These are phyloP conservation scores for Ilyonectria robusta DNA, from an alignment of 2,329 filamentous ascomycete species.

Conservation along the genomic window DNA sequence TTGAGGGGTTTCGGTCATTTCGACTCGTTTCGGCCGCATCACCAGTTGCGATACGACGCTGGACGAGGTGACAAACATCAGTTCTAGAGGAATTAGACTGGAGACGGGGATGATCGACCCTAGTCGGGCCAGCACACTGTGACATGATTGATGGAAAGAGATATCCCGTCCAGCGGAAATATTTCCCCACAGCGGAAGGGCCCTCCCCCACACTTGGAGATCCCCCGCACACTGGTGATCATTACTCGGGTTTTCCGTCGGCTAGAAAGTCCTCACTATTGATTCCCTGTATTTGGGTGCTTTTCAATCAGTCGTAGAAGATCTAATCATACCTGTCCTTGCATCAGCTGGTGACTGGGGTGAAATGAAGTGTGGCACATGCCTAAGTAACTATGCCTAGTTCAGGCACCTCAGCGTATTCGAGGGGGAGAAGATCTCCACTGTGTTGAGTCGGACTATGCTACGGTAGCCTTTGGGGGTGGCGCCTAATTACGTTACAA, in stretches of 20 bases:
- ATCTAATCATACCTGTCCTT: no score
- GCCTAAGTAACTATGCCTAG: no score
- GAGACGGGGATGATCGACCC: not conserved
- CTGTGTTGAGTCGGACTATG: no score
- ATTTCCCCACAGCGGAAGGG: conserved; percentile 9
- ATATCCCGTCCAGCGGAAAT: conserved; percentile 8
- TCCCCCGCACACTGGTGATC: not conserved
- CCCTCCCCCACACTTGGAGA: conserved; percentile 8
- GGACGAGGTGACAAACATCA: not conserved
- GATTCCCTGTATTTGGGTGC: not conserved
- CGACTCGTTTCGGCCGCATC: not conserved
- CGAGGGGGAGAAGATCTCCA: no score
- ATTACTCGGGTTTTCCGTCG: not conserved
- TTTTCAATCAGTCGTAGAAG: no score
- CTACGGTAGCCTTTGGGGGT: no score
- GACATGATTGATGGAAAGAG: conserved; percentile 16
- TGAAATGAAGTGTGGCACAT: no score
- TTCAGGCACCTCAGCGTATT: no score
- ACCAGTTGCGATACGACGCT: not conserved
- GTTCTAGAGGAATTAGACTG: not conserved
- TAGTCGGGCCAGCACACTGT: not conserved
- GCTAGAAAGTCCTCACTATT: not conserved
- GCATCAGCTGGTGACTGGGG: no score
- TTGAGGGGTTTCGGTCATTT: not conserved
- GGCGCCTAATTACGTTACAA: no score